Evolutionary conservation across 768 basidiomycete genomes (phyloP).

Genomic region (Ephemerocybe angulata): DNA sequence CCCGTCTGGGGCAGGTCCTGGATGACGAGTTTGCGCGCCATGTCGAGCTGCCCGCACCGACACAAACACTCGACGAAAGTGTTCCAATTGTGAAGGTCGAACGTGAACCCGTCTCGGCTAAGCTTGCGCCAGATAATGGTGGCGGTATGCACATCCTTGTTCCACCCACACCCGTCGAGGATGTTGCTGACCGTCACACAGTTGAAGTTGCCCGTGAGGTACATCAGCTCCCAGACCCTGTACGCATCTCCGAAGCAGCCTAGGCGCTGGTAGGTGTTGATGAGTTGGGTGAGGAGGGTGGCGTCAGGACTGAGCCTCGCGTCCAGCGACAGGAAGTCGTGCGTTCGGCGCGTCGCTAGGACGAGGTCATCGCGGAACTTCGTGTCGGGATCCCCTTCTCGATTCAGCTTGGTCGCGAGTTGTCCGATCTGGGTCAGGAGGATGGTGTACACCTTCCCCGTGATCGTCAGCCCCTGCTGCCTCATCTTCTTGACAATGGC

Average conservation of each 20-base stretch:
- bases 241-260: conserved; percentile 68
- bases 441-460: conserved; percentile 61
- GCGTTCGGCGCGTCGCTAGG: conserved; percentile 56
- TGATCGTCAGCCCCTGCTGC: conserved; percentile 52
- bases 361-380: conserved; percentile 35
- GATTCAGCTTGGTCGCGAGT: conserved; percentile 34
- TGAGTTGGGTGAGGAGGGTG: conserved; percentile 75
- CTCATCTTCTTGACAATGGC: conserved; percentile 81
- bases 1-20: conserved; percentile 56
- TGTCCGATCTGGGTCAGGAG: conserved; percentile 55
- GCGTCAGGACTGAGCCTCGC: conserved; percentile 68
- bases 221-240: conserved; percentile 77
- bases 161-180: conserved; percentile 77
- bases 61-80: conserved; percentile 86
- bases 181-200: conserved; percentile 74
- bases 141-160: conserved; percentile 48
- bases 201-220: conserved; percentile 54
- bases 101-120: conserved; percentile 41
- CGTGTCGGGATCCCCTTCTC: conserved; percentile 11
- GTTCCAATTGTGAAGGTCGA: conserved; percentile 74
- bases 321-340: conserved; percentile 77
- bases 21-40: conserved; percentile 63
- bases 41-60: conserved; percentile 58
- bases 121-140: conserved; percentile 53
- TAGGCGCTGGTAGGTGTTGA: conserved; percentile 85